Evolutionary conservation across 805 yeast species (phyloP).

Genomic region (Kodamaea restingae): DNA sequence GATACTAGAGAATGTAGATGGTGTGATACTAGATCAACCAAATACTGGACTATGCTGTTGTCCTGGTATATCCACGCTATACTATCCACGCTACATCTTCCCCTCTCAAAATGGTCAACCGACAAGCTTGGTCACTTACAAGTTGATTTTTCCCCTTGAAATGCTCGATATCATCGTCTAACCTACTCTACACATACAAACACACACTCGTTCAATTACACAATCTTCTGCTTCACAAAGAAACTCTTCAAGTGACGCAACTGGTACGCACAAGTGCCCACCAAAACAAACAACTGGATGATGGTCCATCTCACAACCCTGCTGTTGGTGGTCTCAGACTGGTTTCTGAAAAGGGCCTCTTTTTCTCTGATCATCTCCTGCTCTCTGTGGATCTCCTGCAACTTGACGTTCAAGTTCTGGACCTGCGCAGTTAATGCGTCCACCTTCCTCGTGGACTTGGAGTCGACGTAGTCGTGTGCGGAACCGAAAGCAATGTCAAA

Average conservation of each 20-base stretch:
- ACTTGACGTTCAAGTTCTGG: conserved; percentile 51
- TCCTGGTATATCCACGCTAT: no score
- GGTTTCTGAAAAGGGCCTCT: conserved; percentile 74
- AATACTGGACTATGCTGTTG: no score
- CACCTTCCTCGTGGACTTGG: conserved; percentile 52
- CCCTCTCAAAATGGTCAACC: no score
- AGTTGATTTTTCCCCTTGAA: no score
- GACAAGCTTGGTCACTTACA: no score
- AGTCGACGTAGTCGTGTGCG: conserved; percentile 56
- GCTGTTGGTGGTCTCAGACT: conserved; percentile 70
- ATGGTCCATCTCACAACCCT: conserved; percentile 72
- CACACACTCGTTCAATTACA: conserved; percentile 33
- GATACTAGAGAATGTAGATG: no score
- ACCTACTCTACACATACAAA: no score
- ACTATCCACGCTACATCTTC: no score
- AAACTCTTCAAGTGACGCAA: conserved; percentile 71
- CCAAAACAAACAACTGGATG: conserved; percentile 63
- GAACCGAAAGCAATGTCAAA: conserved; percentile 72
- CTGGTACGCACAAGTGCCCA: conserved; percentile 71
- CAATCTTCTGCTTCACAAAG: conserved; percentile 83
- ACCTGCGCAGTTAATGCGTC: conserved; percentile 53
- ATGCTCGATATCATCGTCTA: no score
- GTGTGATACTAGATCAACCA: no score
- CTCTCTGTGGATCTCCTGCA: conserved; percentile 58
- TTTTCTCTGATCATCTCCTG: conserved; percentile 69